Evolutionary conservation across 352 stramenopile species (phyloP).

Genomic region (Phytophthora europaea): DNA sequence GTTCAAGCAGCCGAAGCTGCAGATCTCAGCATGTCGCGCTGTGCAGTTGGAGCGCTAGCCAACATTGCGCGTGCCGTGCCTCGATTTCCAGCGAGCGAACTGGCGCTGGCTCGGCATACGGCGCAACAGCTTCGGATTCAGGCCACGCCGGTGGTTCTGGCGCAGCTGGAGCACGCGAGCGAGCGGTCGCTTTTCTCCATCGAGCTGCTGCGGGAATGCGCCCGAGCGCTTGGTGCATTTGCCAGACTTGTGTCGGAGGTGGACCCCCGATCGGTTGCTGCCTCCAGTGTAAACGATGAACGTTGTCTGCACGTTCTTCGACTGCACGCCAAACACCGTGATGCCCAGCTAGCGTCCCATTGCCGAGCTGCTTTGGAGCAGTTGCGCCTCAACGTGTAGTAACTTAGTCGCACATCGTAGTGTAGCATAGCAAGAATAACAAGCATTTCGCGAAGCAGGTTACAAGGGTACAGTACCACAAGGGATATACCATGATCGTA

Average conservation of each 20-base stretch:
- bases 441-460: neutral
- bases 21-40: constrained; percentile 76
- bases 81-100: constrained; percentile 55
- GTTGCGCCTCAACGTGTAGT: constrained; percentile 34
- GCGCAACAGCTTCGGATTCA: constrained; percentile 58
- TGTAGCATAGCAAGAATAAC: constrained; percentile 40
- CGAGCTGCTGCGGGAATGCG: constrained; percentile 79
- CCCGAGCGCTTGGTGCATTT: constrained; percentile 66
- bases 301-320: constrained; percentile 51
- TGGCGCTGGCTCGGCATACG: constrained; percentile 43
- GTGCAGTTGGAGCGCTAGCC: constrained; percentile 68
- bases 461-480: too few relatives aligned
- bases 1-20: constrained; percentile 54
- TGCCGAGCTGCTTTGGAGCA: constrained; percentile 64
- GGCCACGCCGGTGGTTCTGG: constrained; percentile 53
- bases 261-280: constrained; percentile 21
- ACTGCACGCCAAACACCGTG: constrained; percentile 66
- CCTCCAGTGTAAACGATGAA: constrained; percentile 37
- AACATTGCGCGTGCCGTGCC: constrained; percentile 73
- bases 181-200: constrained; percentile 66
- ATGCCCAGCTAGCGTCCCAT: constrained; percentile 67
- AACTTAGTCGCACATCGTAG: constrained; percentile 13
- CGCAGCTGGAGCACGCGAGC: constrained; percentile 59
- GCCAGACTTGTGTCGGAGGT: constrained; percentile 54
- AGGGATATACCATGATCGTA: neutral